Evolutionary conservation across 441 rosid species (phyloP), one percentile per base, ranked within the genome.

Genomic region (Brassica hybrid): DNA sequence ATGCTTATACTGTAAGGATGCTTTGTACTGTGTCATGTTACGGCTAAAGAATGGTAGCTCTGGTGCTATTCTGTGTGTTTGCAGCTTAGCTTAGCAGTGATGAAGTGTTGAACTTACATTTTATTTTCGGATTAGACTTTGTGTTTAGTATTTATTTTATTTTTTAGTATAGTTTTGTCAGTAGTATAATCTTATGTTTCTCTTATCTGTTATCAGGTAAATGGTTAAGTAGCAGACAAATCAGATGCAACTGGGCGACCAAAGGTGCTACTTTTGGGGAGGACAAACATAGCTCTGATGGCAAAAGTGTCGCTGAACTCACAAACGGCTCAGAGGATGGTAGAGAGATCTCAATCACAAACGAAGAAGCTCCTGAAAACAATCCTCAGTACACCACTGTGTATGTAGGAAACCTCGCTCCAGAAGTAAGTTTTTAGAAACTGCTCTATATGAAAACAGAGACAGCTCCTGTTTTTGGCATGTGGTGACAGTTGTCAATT

Each of bases 321-420:
- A 84, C 91, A 72, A 86, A 77, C 64, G 92, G 84, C 59, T 27
- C 88, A 90, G 97, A 92, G 80, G 95, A 88, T 76, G 84, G 87
- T 34, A 88, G 86, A 78, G 95, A 88, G 76, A 83, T 70, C 73
- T 67, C 77, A 59, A 81, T 70, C 74, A 67, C 79, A 59, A 84
- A 74, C 48, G 89, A 90, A 48, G 97, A 90, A 60, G 88, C 88
- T 71, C 94, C 95, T 6, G 95, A 92, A 74, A 86, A 87, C 76
- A 90, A 88, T 76, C 84, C 90, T 76, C 90, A 86, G 60, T 92
- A 77, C 69, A 90, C 91, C 62, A 90, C 93, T 71, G 94, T 92
- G 48, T 92, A 88, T 81, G 95, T 92, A 41, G 94, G 97, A 74
- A 92, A 92, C 84, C 93, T 92, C 69, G 88, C 97, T 69, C 89